These are phyloP conservation scores for Phytophthora colocasiae DNA, from an alignment of 352 stramenopile species.

Conservation along the genomic window DNA sequence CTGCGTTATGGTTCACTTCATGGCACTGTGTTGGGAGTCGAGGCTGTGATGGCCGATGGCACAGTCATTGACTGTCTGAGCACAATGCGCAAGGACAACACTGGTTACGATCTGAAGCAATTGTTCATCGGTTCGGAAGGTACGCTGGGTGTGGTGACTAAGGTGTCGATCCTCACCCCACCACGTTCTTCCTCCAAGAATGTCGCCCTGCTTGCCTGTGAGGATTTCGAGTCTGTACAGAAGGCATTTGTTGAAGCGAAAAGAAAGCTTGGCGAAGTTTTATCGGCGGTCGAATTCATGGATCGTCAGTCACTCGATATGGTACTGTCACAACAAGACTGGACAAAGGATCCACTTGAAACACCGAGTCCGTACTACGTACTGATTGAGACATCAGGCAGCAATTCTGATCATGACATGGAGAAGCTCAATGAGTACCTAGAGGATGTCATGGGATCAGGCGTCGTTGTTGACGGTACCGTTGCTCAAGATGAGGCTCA, in stretches of 20 bases:
- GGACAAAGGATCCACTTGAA: constrained; percentile 74
- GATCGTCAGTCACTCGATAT: constrained; percentile 92
- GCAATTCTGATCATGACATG: constrained; percentile 90
- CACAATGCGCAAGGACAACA: constrained; percentile 89
- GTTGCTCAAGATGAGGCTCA: constrained; percentile 94
- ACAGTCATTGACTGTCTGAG: constrained; percentile 90
- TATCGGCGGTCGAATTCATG: constrained; percentile 98
- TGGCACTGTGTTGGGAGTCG: constrained; percentile 93
- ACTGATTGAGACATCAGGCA: constrained; percentile 97
- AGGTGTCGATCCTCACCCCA: constrained; percentile 44
- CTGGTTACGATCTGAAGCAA: constrained; percentile 88
- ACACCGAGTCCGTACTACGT: constrained; percentile 90
- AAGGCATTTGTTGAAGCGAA: constrained; percentile 87
- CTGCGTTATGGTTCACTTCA: constrained; percentile 95
- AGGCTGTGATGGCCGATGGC: constrained; percentile 94
- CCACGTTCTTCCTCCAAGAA: constrained; percentile 71
- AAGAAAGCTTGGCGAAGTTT: constrained; percentile 91
- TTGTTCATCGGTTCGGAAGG: constrained; percentile 89
- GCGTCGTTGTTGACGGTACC: constrained; percentile 90
- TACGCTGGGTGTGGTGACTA: constrained; percentile 95
- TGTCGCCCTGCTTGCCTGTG: constrained; percentile 92
- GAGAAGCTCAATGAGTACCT: constrained; percentile 84
- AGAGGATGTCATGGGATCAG: constrained; percentile 72
- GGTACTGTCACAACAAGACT: constrained; percentile 76
- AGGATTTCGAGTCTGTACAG: constrained; percentile 88